These are phyloP conservation scores for Trichoderma sp. DNA, from an alignment of 2,329 filamentous ascomycete species.

Conservation along the genomic window DNA sequence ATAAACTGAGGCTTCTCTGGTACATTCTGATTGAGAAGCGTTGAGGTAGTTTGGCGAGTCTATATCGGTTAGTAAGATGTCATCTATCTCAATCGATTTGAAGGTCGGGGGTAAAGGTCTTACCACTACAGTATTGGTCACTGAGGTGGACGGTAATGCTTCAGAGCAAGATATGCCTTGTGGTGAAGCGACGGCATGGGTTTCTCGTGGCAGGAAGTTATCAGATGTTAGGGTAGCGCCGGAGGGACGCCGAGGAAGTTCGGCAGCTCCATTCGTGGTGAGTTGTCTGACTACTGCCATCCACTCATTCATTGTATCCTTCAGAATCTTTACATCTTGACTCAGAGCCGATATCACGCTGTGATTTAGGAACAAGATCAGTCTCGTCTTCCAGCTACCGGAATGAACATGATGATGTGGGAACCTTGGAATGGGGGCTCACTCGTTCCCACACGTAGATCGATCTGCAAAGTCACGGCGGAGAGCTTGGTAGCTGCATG, in stretches of 20 bases:
- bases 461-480: neutral
- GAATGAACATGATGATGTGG: neutral
- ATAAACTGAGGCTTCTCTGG: neutral
- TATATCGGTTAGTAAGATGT: neutral
- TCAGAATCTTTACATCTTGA: neutral
- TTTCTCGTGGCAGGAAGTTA: neutral
- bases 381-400: neutral
- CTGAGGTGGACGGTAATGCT: neutral
- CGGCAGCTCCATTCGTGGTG: neutral
- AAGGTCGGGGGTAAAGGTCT: neutral
- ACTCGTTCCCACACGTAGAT: neutral
- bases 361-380: neutral
- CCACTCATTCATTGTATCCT: neutral
- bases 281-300: neutral
- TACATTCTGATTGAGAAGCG: neutral
- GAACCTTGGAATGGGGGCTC: neutral
- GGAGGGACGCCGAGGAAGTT: neutral
- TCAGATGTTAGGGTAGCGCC: neutral
- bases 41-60: neutral
- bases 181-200: neutral
- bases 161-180: neutral
- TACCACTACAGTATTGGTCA: neutral
- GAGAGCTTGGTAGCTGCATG: neutral
- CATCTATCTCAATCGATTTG: neutral
- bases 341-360: neutral